These are phyloP conservation scores for Nicotiana otophora DNA, from an alignment of 257 asterid species.

Conservation along the genomic window DNA sequence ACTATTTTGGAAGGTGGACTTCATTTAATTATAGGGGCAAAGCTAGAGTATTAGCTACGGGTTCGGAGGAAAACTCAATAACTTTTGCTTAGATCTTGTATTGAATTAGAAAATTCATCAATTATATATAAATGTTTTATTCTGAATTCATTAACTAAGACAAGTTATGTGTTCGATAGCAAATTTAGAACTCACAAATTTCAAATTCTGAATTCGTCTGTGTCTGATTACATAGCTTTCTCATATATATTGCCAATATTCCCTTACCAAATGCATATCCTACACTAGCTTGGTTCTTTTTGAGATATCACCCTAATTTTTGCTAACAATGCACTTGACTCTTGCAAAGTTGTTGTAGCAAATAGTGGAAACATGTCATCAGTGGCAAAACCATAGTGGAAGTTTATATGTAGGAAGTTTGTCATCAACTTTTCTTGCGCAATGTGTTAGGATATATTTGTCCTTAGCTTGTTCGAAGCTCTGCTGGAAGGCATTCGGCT, in stretches of 20 bases:
- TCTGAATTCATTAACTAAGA: too few relatives aligned
- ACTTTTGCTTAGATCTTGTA: too few relatives aligned
- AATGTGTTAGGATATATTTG: not conserved
- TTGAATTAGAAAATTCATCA: too few relatives aligned
- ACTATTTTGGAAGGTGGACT: not conserved
- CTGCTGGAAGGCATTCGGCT: too few relatives aligned
- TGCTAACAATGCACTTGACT: not conserved
- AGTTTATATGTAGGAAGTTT: not conserved
- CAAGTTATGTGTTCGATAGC: too few relatives aligned
- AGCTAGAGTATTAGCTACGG: too few relatives aligned
- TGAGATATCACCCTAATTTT: not conserved
- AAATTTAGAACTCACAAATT: too few relatives aligned
- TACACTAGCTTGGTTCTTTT: not conserved
- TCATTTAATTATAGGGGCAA: not conserved
- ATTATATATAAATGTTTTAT: too few relatives aligned
- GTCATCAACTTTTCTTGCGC: not conserved
- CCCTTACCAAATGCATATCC: not conserved
- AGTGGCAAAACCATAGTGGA: not conserved
- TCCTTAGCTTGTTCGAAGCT: too few relatives aligned
- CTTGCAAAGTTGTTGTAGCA: not conserved
- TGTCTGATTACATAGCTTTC: not conserved
- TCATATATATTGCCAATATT: not conserved
- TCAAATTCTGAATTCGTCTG: too few relatives aligned
- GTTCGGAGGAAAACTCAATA: too few relatives aligned
- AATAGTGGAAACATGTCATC: not conserved